Evolutionary conservation across 2,329 filamentous ascomycete genomes (phyloP), one percentile per base, ranked within the genome.

Genomic region (Aureobasidium sp.): DNA sequence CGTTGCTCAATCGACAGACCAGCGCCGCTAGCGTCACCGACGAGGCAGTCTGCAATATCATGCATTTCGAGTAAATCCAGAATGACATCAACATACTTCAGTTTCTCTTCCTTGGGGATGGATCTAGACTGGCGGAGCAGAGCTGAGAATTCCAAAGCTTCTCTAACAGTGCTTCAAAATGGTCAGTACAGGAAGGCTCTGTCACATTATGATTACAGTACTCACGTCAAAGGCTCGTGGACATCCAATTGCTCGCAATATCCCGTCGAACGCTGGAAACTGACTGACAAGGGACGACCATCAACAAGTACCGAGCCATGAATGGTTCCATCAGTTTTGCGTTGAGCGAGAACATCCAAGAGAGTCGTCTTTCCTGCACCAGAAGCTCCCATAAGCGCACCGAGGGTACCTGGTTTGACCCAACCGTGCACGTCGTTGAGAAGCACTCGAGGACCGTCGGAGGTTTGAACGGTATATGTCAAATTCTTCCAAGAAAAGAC

Each of bases 301-400:
- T 85, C 81, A 7, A 85, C 76, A 19, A 85, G 71, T 49, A 82
- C 78, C 56, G 84, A 78, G 37, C 83, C 83, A 30, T 68, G 69
- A 50, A 85, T 79, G 4, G 83, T 79, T 58, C 83, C 82, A 55
- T 84, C 80, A 58, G 79, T 84, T 66, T 83, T 83, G 54, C 83
- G 71, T 5, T 76, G 71, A 1, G 82, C 81, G 11, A 94, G 72
- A 1, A 91, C 87, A 62, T 95, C 87, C 3, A 95, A 73, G 0
- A 94, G 73, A 0, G 89, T 94, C 0, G 88, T 93, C 71, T 95
- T 95, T 44, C 89, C 89, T 4, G 88, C 89, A n/a, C 79, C 79
- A 3, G 75, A 79, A n/a, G 74, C 73, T 3, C 74, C 75, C 74
- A 77, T 77, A 39, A 78, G 60, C 5, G 75, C 75, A 6, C 73